phyloP scores from a whole-genome alignment of 108 stramenopile genomes.

The Nitzschia palea region DNA sequence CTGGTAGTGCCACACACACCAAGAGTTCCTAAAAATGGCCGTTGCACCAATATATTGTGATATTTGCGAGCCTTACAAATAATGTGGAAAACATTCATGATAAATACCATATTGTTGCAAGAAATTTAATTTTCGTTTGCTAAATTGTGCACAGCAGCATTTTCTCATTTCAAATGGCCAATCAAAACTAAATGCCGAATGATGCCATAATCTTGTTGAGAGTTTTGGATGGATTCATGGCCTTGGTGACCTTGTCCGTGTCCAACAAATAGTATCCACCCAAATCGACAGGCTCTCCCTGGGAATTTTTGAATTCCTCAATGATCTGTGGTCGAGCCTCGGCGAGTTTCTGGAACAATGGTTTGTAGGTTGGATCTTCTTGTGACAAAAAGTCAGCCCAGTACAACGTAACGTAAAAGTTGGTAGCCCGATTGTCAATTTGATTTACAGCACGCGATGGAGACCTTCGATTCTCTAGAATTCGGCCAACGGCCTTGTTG shows the following conservation, averaged over 20 bases:
- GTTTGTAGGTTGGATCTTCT: slow-evolving; percentile 72
- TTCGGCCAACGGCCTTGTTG: slow-evolving; percentile 85
- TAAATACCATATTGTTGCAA: not conserved
- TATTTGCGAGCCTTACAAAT: too few species aligned
- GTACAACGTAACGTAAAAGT: slow-evolving; percentile 90
- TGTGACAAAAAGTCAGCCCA: slow-evolving; percentile 92
- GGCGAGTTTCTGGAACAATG: slow-evolving; percentile 72
- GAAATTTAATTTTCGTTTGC: not conserved
- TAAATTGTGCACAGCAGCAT: too few species aligned
- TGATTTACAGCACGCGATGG: slow-evolving; percentile 88
- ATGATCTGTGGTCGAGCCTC: slow-evolving; percentile 77
- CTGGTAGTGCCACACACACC: too few species aligned
- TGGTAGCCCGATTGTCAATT: slow-evolving; percentile 94
- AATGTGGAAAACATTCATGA: too few species aligned
- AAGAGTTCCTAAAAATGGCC: too few species aligned
- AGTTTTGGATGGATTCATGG: slow-evolving; percentile 87
- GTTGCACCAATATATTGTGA: too few species aligned
- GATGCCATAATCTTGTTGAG: slow-evolving; percentile 57
- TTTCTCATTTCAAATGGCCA: not conserved
- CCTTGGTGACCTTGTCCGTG: slow-evolving; percentile 59
- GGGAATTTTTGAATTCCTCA: slow-evolving; percentile 80
- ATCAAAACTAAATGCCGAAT: too few species aligned
- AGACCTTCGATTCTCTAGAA: slow-evolving; percentile 84
- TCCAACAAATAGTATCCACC: slow-evolving; percentile 92
- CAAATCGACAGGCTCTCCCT: slow-evolving; percentile 84